These are phyloP conservation scores for Saposhnikovia divaricata DNA, from an alignment of 129 eudicot species.

Conservation along the genomic window DNA sequence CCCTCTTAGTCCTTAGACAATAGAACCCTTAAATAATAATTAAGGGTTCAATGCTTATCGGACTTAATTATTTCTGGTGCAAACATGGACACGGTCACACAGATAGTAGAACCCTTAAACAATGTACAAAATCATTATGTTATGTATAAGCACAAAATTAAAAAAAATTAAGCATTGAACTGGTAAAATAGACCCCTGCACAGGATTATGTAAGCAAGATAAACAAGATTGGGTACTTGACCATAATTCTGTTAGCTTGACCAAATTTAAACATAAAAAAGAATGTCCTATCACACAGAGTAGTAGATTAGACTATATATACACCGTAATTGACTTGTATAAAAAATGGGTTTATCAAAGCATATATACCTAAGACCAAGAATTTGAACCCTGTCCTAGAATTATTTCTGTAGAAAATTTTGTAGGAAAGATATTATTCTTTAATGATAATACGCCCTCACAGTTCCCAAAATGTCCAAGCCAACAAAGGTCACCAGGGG, in stretches of 20 bases:
- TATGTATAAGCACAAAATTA: too few species aligned
- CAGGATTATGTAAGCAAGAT: neutral
- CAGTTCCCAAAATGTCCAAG: too few species aligned
- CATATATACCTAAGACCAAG: neutral
- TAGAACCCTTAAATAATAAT: too few species aligned
- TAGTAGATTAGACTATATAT: neutral
- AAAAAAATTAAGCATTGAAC: too few species aligned
- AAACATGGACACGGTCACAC: neutral
- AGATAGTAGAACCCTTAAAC: neutral
- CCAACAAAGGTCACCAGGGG: neutral
- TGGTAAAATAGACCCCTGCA: neutral
- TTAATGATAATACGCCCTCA: neutral
- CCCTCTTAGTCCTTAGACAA: neutral
- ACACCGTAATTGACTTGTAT: neutral
- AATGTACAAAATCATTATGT: neutral
- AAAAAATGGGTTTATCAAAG: neutral
- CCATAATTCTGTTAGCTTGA: neutral
- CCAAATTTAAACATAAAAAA: neutral
- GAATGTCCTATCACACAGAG: neutral
- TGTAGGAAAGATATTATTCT: neutral
- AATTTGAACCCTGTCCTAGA: neutral
- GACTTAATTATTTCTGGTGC: neutral
- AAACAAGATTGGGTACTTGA: neutral
- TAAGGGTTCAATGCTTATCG: neutral
- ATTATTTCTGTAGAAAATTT: neutral